phyloP scores from a whole-genome alignment of 495 filamentous ascomycete genomes.

The Alectoria sarmentosa region DNA sequence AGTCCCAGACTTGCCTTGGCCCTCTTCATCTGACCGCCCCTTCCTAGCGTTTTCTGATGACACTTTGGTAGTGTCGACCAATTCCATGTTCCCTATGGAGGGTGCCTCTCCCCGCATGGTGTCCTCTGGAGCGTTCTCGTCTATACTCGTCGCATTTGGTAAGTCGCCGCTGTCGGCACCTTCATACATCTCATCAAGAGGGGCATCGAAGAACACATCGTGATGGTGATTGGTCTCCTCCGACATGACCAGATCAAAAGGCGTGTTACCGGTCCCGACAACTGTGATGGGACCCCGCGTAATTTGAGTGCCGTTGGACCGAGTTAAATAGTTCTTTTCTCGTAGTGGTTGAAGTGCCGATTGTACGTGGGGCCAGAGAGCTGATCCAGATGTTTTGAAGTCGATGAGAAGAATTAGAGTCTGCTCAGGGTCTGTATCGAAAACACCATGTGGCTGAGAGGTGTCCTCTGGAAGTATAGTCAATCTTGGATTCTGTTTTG shows the following conservation, averaged over 20 bases:
- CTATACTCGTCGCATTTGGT: neutral
- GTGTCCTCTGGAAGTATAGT: constrained; percentile 15
- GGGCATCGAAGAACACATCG: constrained; percentile 50
- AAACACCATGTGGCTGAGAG: constrained; percentile 33
- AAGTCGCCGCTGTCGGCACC: constrained; percentile 13
- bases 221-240: constrained; percentile 34
- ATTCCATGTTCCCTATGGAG: neutral
- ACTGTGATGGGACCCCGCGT: constrained; percentile 38
- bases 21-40: constrained; percentile 14
- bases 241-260: constrained; percentile 36
- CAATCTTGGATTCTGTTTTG: constrained; percentile 37
- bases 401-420: constrained; percentile 40
- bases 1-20: constrained; percentile 18
- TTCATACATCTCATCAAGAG: constrained; percentile 28
- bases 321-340: constrained; percentile 35
- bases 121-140: neutral
- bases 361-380: constrained; percentile 35
- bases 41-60: neutral
- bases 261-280: constrained; percentile 41
- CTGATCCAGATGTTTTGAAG: constrained; percentile 37
- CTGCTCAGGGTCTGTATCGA: constrained; percentile 35
- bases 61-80: neutral
- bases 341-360: constrained; percentile 38
- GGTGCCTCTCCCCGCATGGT: neutral
- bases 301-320: constrained; percentile 34